phyloP scores from a whole-genome alignment of 139 green algal species.

The Picochlorum costavermella region DNA sequence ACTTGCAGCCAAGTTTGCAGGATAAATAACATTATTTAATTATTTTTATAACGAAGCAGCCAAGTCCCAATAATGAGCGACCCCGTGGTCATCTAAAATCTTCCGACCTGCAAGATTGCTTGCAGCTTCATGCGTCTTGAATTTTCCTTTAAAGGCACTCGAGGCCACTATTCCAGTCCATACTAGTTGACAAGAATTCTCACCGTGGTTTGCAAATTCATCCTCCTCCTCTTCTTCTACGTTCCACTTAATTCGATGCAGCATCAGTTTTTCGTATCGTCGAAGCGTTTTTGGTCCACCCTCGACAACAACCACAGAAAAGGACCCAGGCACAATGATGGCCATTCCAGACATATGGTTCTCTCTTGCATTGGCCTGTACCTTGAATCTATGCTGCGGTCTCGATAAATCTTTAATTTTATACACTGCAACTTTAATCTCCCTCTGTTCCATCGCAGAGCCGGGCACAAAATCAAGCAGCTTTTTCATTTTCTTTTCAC shows the following conservation, averaged over 20 bases:
- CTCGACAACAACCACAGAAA: conserved; percentile 79
- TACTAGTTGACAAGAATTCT: conserved; percentile 51
- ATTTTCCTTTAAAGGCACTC: conserved; percentile 53
- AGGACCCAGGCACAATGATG: conserved; percentile 12
- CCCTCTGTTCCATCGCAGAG: background rate
- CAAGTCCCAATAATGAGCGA: conserved; percentile 84
- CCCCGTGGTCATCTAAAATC: conserved; percentile 42
- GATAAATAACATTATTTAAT: conserved; percentile 6
- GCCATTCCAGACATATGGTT: conserved; percentile 42
- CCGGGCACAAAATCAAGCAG: conserved; percentile 63
- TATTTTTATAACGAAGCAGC: conserved; percentile 35
- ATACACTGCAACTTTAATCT: conserved; percentile 30
- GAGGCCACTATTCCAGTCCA: conserved; percentile 61
- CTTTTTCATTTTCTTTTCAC: conserved; percentile 91
- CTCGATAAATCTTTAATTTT: conserved; percentile 39
- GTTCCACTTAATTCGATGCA: conserved; percentile 89
- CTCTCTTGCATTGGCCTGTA: conserved; percentile 84
- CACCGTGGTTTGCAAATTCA: background rate
- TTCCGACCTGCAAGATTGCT: conserved; percentile 31
- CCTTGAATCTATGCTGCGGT: conserved; percentile 73
- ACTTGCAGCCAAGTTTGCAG: conserved; percentile 7
- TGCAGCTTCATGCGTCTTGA: conserved; percentile 38
- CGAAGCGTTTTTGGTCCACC: conserved; percentile 52
- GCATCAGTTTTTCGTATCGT: conserved; percentile 91
- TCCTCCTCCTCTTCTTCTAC: conserved; percentile 43